Conservation (phyloP, 2,329 filamentous ascomycete species). For the Sarocladium oryzae region DNA sequence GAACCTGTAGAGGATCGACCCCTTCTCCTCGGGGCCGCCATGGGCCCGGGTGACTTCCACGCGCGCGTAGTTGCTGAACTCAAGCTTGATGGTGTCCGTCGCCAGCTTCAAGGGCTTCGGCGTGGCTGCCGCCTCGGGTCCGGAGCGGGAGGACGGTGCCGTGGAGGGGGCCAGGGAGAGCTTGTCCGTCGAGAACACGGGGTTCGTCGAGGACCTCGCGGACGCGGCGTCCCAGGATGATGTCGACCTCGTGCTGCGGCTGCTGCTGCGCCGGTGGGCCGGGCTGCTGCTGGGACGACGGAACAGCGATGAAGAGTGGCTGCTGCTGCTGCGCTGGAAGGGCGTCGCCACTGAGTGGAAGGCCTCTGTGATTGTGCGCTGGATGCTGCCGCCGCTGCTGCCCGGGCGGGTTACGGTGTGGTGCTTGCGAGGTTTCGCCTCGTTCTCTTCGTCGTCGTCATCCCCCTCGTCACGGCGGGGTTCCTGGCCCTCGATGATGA, state of each 20-base stretch:
- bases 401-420: neutral
- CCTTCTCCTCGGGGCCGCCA: conserved; percentile 46
- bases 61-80: conserved; percentile 96
- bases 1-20: conserved; percentile 67
- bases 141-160: conserved; percentile 28
- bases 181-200: conserved; percentile 12
- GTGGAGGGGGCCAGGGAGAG: conserved; percentile 16
- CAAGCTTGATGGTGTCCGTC: conserved; percentile 77
- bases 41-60: conserved; percentile 70
- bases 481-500: conserved; percentile 24
- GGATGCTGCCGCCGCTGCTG: conserved; percentile 29
- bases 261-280: conserved; percentile 11
- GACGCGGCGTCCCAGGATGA: conserved; percentile 9
- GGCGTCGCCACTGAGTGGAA: conserved; percentile 37
- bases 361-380: conserved; percentile 42
- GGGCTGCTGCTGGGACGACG: neutral
- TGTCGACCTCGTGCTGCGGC: conserved; percentile 14
- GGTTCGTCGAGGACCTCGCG: conserved; percentile 9
- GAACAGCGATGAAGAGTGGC: conserved; percentile 11
- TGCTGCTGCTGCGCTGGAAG: conserved; percentile 21
- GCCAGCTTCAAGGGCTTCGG: conserved; percentile 29
- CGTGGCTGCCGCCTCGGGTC: no score
- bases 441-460: neutral
- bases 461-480: conserved; percentile 8
- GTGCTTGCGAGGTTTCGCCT: neutral